Evolutionary conservation across 768 basidiomycete genomes (phyloP).

Genomic region (Russula dissimulans): DNA sequence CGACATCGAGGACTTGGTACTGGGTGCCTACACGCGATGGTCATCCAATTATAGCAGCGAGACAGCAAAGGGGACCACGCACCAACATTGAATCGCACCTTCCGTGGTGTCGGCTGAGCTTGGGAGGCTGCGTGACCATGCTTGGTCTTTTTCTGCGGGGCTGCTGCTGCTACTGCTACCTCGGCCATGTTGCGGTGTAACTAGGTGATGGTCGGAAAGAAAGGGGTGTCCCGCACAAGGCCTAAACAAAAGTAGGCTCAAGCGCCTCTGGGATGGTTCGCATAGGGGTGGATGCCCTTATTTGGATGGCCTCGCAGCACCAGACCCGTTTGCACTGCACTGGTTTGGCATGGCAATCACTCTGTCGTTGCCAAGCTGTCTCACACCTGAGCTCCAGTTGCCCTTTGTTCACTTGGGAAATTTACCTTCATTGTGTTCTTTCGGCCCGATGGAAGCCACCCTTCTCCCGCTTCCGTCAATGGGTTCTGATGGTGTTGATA

Average conservation of each 20-base stretch:
- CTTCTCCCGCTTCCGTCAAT: too few relatives aligned
- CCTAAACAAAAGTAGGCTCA: conserved; percentile 5
- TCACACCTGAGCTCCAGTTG: neutral
- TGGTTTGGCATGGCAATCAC: conserved; percentile 1
- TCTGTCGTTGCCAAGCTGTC: neutral
- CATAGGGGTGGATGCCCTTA: neutral
- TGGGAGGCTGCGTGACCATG: conserved; percentile 39
- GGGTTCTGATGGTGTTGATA: too few relatives aligned
- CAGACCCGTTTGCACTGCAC: neutral
- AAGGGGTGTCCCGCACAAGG: conserved; percentile 2
- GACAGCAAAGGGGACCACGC: conserved; percentile 9
- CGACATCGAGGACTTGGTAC: conserved; percentile 73
- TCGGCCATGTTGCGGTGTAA: conserved; percentile 16
- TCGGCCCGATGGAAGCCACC: neutral
- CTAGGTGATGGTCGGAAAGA: conserved; percentile 13
- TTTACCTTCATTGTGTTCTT: neutral
- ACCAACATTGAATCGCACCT: conserved; percentile 87
- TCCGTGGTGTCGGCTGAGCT: conserved; percentile 53
- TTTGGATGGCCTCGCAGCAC: neutral
- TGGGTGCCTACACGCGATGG: conserved; percentile 25
- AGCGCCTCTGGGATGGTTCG: neutral
- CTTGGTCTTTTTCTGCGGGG: conserved; percentile 32
- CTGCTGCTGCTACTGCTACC: conserved; percentile 17
- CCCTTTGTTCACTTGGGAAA: too few relatives aligned
- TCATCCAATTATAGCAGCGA: neutral